Evolutionary conservation across 2,329 filamentous ascomycete species (phyloP).

Genomic region (Ascochyta viciae-villosae): DNA sequence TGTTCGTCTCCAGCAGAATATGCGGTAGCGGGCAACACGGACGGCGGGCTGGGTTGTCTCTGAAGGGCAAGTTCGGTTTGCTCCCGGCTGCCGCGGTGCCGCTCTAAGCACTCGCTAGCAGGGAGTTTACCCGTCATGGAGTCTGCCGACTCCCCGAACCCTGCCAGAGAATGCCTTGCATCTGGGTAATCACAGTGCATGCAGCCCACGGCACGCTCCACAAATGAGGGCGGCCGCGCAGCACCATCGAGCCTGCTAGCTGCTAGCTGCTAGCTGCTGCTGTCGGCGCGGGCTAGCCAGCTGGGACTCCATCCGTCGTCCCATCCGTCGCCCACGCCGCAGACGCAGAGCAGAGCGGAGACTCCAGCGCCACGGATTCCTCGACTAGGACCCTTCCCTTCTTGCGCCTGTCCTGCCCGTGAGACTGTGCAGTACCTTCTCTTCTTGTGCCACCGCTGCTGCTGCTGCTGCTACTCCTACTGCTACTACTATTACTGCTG

Average conservation of each 20-base stretch:
- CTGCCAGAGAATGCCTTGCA: constrained; percentile 16
- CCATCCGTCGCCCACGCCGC: constrained; percentile 15
- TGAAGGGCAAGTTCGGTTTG: constrained; percentile 8
- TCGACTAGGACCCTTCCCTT: constrained; percentile 7
- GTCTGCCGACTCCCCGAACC: background rate
- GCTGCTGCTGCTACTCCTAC: constrained; percentile 7
- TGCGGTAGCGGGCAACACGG: background rate
- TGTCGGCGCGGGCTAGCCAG: background rate
- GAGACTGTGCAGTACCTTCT: constrained; percentile 10
- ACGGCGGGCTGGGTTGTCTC: background rate
- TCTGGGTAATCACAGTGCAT: constrained; percentile 17
- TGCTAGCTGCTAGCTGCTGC: background rate
- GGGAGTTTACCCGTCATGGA: too few species aligned
- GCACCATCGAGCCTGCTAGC: constrained; percentile 10
- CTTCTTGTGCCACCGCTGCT: constrained; percentile 12
- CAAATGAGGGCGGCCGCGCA: constrained; percentile 18
- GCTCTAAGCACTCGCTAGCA: background rate
- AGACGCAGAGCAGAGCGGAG: constrained; percentile 7
- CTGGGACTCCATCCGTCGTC: constrained; percentile 15
- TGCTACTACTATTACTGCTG: constrained; percentile 9
- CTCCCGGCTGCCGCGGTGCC: background rate
- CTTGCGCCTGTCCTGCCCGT: constrained; percentile 10
- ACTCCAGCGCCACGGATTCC: constrained; percentile 15
- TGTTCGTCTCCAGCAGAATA: too few species aligned
- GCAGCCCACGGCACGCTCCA: constrained; percentile 18